Conservation (phyloP, 345 rosid species). For the Anacardium occidentale region DNA sequence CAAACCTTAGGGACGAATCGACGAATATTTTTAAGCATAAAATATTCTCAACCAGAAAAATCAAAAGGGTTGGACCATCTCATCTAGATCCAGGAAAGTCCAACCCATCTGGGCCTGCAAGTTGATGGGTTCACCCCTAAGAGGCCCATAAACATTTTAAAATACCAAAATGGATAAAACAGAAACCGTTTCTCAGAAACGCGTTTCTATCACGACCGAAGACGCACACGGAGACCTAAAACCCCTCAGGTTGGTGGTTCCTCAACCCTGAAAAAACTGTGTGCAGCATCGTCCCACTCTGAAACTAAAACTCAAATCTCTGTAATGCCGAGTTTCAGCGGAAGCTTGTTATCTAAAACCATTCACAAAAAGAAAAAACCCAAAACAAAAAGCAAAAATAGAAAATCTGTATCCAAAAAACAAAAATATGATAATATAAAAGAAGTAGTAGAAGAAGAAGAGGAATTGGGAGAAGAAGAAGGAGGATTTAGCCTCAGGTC, state of each 20-base stretch:
- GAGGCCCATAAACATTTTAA: too few species aligned
- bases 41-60: too few species aligned
- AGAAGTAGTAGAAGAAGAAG: slow-evolving; percentile 36
- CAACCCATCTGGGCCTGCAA: too few species aligned
- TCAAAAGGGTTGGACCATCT: too few species aligned
- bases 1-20: too few species aligned
- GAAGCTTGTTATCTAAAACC: slow-evolving; percentile 31
- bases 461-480: slow-evolving; percentile 28
- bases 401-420: slow-evolving; percentile 8
- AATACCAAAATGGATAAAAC: not conserved
- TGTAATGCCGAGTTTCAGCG: slow-evolving; percentile 41
- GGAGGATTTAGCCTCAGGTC: slow-evolving; percentile 62
- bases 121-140: too few species aligned
- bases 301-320: not conserved
- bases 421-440: slow-evolving; percentile 30
- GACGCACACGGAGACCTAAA: not conserved
- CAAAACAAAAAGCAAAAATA: slow-evolving; percentile 21
- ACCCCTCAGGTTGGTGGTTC: not conserved
- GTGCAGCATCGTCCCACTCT: not conserved
- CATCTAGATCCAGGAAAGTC: too few species aligned
- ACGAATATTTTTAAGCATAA: too few species aligned
- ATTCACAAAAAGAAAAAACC: slow-evolving; percentile 28
- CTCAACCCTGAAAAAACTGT: not conserved
- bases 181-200: slow-evolving; percentile 3
- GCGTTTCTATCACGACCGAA: not conserved